phyloP scores from a whole-genome alignment of 768 basidiomycete genomes.

The Lyophyllum decastes region DNA sequence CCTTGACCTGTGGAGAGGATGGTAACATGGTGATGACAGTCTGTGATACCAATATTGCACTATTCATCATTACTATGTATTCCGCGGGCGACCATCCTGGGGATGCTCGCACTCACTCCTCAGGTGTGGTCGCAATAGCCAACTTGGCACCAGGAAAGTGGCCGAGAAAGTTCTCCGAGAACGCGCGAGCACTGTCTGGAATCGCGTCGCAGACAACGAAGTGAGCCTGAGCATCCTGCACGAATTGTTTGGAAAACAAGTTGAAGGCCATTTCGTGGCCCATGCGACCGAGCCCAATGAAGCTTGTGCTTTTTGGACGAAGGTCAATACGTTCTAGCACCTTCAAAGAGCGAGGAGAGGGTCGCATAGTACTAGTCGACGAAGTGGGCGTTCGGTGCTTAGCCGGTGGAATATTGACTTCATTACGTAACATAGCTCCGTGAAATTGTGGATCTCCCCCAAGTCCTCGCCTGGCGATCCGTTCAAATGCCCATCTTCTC shows the following conservation, averaged over 20 bases:
- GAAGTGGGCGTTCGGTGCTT: conserved; percentile 6
- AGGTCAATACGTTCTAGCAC: conserved; percentile 31
- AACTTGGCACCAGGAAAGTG: conserved; percentile 64
- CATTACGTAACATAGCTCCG: conserved; percentile 6
- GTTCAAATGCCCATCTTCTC: no score
- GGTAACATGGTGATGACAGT: conserved; percentile 91
- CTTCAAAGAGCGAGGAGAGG: conserved; percentile 46
- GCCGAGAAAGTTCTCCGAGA: conserved; percentile 53
- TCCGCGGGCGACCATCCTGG: conserved; percentile 11
- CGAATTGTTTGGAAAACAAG: conserved; percentile 73
- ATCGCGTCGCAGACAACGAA: conserved; percentile 84
- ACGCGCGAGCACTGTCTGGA: conserved; percentile 55
- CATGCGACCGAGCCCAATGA: conserved; percentile 90
- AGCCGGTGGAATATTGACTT: not conserved
- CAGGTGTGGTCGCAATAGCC: conserved; percentile 60
- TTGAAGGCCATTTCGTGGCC: conserved; percentile 86
- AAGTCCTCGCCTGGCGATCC: not conserved
- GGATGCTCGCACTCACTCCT: conserved; percentile 57
- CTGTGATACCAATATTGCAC: conserved; percentile 62
- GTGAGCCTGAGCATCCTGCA: conserved; percentile 48
- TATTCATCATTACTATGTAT: conserved; percentile 28
- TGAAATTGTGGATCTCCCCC: not conserved
- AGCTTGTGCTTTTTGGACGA: conserved; percentile 60
- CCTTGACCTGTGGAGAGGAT: conserved; percentile 83
- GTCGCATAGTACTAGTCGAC: conserved; percentile 53